phyloP scores from a whole-genome alignment of 2,329 filamentous ascomycete genomes.

The Pseudopyricularia javanii region DNA sequence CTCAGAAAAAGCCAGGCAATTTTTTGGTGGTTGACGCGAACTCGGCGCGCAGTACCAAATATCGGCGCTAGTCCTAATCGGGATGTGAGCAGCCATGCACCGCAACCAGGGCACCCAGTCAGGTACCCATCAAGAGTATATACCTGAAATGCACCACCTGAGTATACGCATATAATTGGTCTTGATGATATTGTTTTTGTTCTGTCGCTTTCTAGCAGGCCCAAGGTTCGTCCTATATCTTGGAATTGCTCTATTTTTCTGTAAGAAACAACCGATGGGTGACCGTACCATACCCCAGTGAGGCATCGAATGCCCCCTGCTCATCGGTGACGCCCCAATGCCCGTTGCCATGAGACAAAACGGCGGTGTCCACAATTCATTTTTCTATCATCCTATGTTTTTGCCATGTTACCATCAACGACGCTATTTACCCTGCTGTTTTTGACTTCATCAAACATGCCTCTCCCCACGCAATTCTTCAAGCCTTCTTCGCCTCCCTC shows the following conservation, averaged over 20 bases:
- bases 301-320: too few species aligned
- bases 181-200: too few species aligned
- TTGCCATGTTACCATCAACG: neutral
- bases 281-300: too few species aligned
- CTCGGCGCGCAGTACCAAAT: neutral
- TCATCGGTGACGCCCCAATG: too few species aligned
- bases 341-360: too few species aligned
- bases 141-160: too few species aligned
- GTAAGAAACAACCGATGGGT: too few species aligned
- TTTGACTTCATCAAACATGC: neutral
- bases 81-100: neutral
- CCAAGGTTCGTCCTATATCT: too few species aligned
- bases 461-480: neutral
- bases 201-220: too few species aligned
- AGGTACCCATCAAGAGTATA: neutral
- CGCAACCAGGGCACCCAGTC: neutral
- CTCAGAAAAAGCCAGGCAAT: neutral
- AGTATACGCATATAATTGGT: too few species aligned
- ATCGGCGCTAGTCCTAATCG: neutral
- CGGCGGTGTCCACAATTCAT: too few species aligned
- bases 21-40: neutral
- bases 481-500: conserved; percentile 60
- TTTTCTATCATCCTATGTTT: neutral
- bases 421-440: neutral
- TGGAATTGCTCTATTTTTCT: too few species aligned